Percentiles rank a stretch among this genome's conserved stretches.
These are phyloP conservation scores for Hymenoscyphus albidus DNA, from an alignment of 2,329 filamentous ascomycete species.

Conservation along the genomic window DNA sequence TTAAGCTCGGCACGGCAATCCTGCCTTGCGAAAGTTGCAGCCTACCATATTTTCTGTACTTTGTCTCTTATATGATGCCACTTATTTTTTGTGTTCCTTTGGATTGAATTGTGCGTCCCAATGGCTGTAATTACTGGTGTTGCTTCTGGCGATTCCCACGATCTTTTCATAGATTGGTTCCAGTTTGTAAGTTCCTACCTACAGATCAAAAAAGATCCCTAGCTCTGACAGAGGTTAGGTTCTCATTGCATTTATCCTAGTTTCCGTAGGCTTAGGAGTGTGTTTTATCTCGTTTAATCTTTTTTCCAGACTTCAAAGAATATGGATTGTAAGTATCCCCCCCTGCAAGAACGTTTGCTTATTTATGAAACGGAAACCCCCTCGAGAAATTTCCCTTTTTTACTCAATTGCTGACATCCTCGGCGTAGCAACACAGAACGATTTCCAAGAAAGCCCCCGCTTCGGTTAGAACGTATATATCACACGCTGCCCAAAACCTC, in stretches of 20 bases:
- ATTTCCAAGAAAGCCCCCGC: constrained; percentile 10
- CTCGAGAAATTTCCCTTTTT: neutral
- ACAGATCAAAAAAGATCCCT: neutral
- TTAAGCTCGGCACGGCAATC: constrained; percentile 8
- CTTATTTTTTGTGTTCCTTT: constrained; percentile 10
- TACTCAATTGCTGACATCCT: neutral
- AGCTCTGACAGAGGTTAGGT: constrained; percentile 16
- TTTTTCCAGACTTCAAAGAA: constrained; percentile 10
- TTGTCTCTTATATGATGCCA: constrained; percentile 14
- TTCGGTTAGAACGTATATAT: constrained; percentile 20
- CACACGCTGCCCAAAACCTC: constrained; percentile 13
- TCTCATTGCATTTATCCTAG: constrained; percentile 27
- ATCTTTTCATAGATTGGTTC: constrained; percentile 28
- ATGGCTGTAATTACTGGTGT: constrained; percentile 29
- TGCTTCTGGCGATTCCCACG: constrained; percentile 23
- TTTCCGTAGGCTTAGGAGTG: constrained; percentile 22
- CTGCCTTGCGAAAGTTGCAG: constrained; percentile 11
- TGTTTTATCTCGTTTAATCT: constrained; percentile 20
- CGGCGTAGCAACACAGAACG: constrained; percentile 17
- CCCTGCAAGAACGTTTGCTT: neutral
- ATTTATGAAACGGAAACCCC: neutral
- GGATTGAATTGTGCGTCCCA: constrained; percentile 12
- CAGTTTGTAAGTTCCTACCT: constrained; percentile 23
- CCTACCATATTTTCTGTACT: constrained; percentile 5
- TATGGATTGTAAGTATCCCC: constrained; percentile 12